Conservation (phyloP, 2,329 filamentous ascomycete genomes). For the Claviceps fusiformis region DNA sequence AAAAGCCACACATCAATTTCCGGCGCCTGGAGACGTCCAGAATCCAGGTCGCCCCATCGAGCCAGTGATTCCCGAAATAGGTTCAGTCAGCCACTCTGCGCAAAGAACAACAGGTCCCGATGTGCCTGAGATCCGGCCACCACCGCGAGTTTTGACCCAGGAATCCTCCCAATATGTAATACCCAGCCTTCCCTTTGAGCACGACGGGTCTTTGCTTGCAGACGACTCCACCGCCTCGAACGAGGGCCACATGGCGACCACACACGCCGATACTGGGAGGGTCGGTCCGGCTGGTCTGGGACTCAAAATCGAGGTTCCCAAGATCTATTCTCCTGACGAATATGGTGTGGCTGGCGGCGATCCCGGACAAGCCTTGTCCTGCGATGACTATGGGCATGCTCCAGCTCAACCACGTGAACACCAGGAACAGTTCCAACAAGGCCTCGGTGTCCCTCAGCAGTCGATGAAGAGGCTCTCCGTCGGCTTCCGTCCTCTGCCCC, state of each 20-base stretch:
- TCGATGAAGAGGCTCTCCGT: conserved; percentile 50
- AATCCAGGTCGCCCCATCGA: conserved; percentile 18
- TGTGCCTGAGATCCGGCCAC: conserved; percentile 17
- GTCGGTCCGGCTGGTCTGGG: conserved; percentile 18
- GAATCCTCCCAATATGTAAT: conserved; percentile 13
- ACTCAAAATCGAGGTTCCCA: conserved; percentile 23
- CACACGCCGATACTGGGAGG: conserved; percentile 9
- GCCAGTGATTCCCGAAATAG: conserved; percentile 26
- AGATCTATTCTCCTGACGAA: conserved; percentile 13
- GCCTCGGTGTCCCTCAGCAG: conserved; percentile 40
- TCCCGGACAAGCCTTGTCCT: conserved; percentile 4
- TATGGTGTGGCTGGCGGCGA: conserved; percentile 6
- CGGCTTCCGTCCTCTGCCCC: conserved; percentile 72
- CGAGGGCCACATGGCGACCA: conserved; percentile 8
- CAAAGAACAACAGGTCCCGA: conserved; percentile 11
- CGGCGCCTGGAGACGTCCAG: conserved; percentile 9
- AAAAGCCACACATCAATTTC: conserved; percentile 14
- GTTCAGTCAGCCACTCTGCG: conserved; percentile 19
- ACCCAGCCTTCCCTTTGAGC: conserved; percentile 11
- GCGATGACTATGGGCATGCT: conserved; percentile 10
- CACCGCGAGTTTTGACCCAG: conserved; percentile 16
- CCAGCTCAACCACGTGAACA: conserved; percentile 19
- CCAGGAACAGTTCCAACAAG: conserved; percentile 19
- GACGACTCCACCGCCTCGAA: conserved; percentile 6
- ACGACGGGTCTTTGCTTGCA: conserved; percentile 7